Evolutionary conservation across 306 rosid genomes (phyloP), one percentile per base, ranked within the genome.

Genomic region (Glycine soja): DNA sequence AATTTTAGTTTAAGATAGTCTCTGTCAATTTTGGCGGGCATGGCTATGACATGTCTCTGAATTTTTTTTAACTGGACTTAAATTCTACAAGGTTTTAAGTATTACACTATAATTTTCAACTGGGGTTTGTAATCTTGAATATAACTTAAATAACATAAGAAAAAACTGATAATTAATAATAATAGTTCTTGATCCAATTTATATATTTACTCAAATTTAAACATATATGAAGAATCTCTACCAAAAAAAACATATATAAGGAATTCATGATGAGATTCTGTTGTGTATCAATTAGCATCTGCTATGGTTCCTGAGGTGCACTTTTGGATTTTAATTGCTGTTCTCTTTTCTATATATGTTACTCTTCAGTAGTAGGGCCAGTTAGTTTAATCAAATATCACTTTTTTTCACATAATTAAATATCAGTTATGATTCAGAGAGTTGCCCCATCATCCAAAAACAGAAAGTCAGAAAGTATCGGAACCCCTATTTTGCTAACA

Each of bases 181-280:
- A 24, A 24, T 24, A 24, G 30, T 14, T 10, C 24, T 10, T 66
- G 67, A 19, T 47, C 72, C 30, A 71, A 36, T 19, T 13, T 36
- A 38, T 63, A n/a, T 58, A 72, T 9, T 80, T 3, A 10, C 32
- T 43, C 50, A 65, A 16, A 45, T 45, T 62, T 81, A 34, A 75
- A 13, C 30, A 77, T 6, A 13, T 46, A 46, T 46, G 10, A 46
- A 12, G 51, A 46, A 46, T 46, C 11, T 46, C 12, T 46, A 46
- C 51, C 51, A 8, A 46, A 46, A 45, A 42, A 46, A 46, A 8
- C 51, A 46, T 10, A 46, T 46, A n/a, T 9, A 58, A 82, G 65
- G 61, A 84, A 79, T 82, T 71, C 51, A 71, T 68, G 75, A 74
- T 86, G 80, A 54, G 86, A 66, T 82, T 71, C 38, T 76, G 79